phyloP scores from a whole-genome alignment of 306 rosid species.

The Prunus fruticosa region DNA sequence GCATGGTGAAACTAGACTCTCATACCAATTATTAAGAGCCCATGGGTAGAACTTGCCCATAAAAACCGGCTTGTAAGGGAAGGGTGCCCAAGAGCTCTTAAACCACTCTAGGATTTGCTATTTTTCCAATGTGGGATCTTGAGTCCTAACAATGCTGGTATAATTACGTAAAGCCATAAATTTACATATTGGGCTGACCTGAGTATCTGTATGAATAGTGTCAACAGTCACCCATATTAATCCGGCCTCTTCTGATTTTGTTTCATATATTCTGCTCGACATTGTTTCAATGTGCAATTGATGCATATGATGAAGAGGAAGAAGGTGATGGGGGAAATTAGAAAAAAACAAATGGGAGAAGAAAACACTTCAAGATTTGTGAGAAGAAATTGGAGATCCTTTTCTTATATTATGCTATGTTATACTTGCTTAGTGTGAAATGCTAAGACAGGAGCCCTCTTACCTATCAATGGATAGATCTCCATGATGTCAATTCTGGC shows the following conservation, averaged over 20 bases:
- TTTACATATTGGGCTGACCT: background rate
- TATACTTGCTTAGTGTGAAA: background rate
- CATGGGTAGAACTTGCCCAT: no score
- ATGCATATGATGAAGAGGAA: background rate
- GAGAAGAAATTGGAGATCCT: background rate
- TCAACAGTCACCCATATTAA: background rate
- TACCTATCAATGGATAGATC: no score
- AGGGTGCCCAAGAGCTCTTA: no score
- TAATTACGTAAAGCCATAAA: background rate
- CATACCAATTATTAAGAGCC: no score
- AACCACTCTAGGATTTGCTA: no score
- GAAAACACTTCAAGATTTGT: background rate
- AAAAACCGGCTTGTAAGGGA: no score
- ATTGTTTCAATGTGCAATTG: background rate
- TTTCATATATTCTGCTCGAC: background rate
- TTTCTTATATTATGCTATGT: background rate
- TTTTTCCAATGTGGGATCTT: no score
- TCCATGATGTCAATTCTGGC: background rate
- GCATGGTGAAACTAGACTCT: no score
- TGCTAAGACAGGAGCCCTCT: no score
- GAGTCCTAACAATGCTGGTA: no score
- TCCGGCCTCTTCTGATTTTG: background rate
- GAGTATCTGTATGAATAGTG: background rate
- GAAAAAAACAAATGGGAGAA: background rate
- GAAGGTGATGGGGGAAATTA: background rate